A percentile compares a stretch with the other conserved stretches of the same genome.
These are phyloP conservation scores for Schoenoplectus tabernaemontani DNA, from an alignment of 202 grass and related monocot genomes.

Conservation along the genomic window DNA sequence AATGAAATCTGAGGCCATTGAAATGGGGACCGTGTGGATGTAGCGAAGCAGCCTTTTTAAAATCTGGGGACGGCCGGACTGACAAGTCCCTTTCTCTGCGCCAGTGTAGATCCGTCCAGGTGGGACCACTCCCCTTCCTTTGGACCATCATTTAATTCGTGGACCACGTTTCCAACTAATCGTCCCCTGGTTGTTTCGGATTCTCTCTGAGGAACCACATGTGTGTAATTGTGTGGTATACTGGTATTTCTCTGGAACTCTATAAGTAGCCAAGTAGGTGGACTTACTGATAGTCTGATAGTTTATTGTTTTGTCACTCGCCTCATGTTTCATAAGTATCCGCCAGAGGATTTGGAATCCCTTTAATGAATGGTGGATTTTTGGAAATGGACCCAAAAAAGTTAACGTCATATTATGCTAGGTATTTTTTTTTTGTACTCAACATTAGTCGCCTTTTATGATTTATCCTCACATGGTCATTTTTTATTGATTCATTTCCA, in stretches of 20 bases:
- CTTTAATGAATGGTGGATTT: neutral
- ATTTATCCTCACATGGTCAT: neutral
- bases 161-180: conserved; percentile 7
- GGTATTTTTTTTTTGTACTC: neutral
- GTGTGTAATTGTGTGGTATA: neutral
- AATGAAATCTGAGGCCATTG: neutral
- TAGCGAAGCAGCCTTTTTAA: neutral
- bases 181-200: neutral
- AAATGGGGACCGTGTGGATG: neutral
- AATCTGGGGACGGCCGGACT: neutral
- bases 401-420: neutral
- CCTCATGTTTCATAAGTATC: neutral
- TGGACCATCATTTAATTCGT: conserved; percentile 2
- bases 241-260: neutral
- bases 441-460: neutral
- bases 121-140: neutral
- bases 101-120: neutral
- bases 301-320: neutral
- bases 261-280: too few species aligned
- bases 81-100: neutral
- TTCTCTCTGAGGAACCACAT: neutral
- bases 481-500: neutral
- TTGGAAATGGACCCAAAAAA: neutral
- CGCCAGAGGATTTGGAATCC: neutral
- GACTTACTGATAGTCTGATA: too few species aligned